phyloP scores from a whole-genome alignment of 371 early-diverging fungal species.

The Rhizopus microsporus region DNA sequence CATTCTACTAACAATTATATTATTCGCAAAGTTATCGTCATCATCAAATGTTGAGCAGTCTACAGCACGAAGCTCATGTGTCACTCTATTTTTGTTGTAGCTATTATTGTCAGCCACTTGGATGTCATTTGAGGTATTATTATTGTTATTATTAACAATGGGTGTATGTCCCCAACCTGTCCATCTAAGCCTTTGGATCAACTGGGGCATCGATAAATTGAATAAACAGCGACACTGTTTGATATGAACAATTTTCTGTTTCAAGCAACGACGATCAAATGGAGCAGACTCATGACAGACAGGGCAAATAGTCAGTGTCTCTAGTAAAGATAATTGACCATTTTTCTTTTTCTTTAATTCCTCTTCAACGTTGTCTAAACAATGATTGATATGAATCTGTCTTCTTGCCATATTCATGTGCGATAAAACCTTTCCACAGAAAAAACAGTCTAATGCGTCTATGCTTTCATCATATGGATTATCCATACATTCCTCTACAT shows the following conservation, averaged over 20 bases:
- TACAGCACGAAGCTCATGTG: neutral
- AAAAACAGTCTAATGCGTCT: slow-evolving; percentile 31
- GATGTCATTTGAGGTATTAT: neutral
- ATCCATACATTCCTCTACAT: slow-evolving; percentile 34
- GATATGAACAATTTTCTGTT: slow-evolving; percentile 23
- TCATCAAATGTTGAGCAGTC: neutral
- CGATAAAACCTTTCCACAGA: slow-evolving; percentile 34
- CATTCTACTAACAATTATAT: slow-evolving; percentile 8
- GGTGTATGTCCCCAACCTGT: slow-evolving; percentile 38
- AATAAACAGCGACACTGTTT: slow-evolving; percentile 27
- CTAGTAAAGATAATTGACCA: slow-evolving; percentile 24
- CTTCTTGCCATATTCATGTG: slow-evolving; percentile 13
- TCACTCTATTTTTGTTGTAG: neutral
- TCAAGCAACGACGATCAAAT: slow-evolving; percentile 12
- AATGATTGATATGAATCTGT: slow-evolving; percentile 32
- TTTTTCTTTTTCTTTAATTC: slow-evolving; percentile 14
- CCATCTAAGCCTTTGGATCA: slow-evolving; percentile 33
- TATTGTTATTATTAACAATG: neutral
- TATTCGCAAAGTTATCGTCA: slow-evolving; percentile 13
- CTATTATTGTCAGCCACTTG: neutral
- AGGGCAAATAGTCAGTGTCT: slow-evolving; percentile 30
- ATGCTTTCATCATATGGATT: slow-evolving; percentile 1
- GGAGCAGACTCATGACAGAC: slow-evolving; percentile 27
- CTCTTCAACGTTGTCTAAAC: slow-evolving; percentile 25
- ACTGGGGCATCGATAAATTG: slow-evolving; percentile 15